A percentile compares a stretch with the other conserved stretches of the same genome.
Evolutionary conservation across 2,329 filamentous ascomycete genomes (phyloP).

Genomic region (Coniochaeta ligniaria): DNA sequence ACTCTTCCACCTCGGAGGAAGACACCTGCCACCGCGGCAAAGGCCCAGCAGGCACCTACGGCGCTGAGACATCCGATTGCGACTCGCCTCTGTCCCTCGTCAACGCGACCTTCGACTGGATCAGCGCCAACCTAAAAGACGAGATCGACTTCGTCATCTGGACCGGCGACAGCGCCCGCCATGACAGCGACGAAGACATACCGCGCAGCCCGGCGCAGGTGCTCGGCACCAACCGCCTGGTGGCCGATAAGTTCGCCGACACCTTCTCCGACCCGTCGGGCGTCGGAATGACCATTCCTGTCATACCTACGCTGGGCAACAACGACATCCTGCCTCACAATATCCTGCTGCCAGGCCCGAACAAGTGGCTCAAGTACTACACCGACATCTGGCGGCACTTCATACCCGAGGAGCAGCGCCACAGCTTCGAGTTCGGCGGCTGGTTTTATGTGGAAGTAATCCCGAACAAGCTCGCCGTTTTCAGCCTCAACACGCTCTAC

Average conservation of each 20-base stretch:
- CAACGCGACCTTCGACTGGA: conserved; percentile 87
- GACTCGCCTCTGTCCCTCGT: conserved; percentile 76
- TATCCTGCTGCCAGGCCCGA: conserved; percentile 79
- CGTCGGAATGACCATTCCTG: conserved; percentile 63
- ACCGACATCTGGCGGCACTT: conserved; percentile 74
- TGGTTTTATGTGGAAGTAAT: conserved; percentile 96
- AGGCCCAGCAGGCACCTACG: conserved; percentile 73
- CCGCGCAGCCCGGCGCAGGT: conserved; percentile 73
- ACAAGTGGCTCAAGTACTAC: conserved; percentile 75
- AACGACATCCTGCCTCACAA: conserved; percentile 98
- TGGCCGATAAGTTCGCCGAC: conserved; percentile 70
- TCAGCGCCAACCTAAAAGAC: conserved; percentile 68
- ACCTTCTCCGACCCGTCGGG: conserved; percentile 54
- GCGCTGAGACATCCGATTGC: conserved; percentile 81
- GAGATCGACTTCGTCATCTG: conserved; percentile 84
- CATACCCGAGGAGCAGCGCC: conserved; percentile 86
- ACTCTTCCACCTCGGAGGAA: conserved; percentile 62
- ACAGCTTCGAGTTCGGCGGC: conserved; percentile 85
- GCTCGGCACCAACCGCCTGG: conserved; percentile 65
- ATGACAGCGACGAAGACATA: conserved; percentile 77
- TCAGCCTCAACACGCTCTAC: conserved; percentile 94
- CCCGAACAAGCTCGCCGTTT: conserved; percentile 74
- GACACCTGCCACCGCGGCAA: conserved; percentile 72
- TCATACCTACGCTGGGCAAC: conserved; percentile 89
- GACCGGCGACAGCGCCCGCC: conserved; percentile 85